Evolutionary conservation across 208 protist genomes (phyloP), one percentile per base, ranked within the genome.

Genomic region (Leptomonas pyrrhocoris): DNA sequence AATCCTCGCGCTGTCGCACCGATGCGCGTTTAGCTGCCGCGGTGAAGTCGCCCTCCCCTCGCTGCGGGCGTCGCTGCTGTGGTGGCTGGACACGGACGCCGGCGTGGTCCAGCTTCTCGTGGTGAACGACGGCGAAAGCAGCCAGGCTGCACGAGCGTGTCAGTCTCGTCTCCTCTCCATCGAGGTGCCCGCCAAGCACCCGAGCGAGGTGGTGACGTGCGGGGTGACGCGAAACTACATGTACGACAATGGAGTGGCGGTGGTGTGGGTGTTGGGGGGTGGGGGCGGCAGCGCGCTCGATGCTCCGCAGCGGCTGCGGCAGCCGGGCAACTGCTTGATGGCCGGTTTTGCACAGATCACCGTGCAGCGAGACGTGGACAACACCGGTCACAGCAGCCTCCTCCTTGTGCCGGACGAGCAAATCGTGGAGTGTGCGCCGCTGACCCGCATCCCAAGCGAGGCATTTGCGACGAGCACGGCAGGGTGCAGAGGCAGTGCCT

Each of bases 31-130:
- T 60, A 59, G 61, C 63, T 83, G 72, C 56, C 77, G 81, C 21
- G 90, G 87, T 25, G 84, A 80, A 48, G 73, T 92, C 28, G 63
- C 72, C 18, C 53, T 95, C 30, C 77, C 85, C 3, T 83, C 80
- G 28, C 66, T 94, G 36, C 73, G 69, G 15, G 88, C 88, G 1
- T 77, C 83, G 23, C 71, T 94, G 25, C 70, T 85, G 31, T 94
- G 88, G 88, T 94, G 88, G 88, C 66, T 94, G 8, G 88, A 90
- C 50, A 77, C 71, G 28, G 85, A 86, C 19, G 40, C 36, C 31
- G 58, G 38, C 42, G 73, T 67, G 30, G 74, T 94, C 23, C 89
- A 86, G 34, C 70, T 95, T 28, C 63, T 93, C 18, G 67, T 81
- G 11, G 77, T 85, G 31, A 88, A 89, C 63, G 56, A 86, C 60